Base-by-base conservation (phyloP, 169 alveolate genomes). In the Besnoitia besnoiti region DNA sequence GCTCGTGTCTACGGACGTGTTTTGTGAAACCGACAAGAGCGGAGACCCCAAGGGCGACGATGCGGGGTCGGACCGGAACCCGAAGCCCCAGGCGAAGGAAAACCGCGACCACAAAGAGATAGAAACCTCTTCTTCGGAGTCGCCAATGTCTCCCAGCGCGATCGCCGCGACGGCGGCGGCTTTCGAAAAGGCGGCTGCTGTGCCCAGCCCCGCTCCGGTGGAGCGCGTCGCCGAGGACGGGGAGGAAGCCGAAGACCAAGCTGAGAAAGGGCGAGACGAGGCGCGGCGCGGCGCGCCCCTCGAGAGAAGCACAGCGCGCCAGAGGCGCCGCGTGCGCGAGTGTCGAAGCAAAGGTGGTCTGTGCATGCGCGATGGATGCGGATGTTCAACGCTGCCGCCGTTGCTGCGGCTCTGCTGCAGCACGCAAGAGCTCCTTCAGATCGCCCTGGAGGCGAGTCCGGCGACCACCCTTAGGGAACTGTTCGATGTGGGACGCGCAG, bases 401-500 rank as follows among this genome's bases (percentile, higher is more conserved):
- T 37, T 77, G 33, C 55, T 77, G 33, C 49, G 87, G 7, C 87
- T 77, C 16, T 77, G 61, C 37, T 77, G 87, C 59, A 77, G 87
- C 87, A 77, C 87, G 33, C 87, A 77, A 42, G 87, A 77, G 33
- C 59, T 77, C 37, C 87, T 77, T 3, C 87, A 77, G 40, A 77
- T 77, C 35, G 87, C 87, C 5, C 87, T 77, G n/a, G 87, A 77
- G 59, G 87, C 87, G 44, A 77, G 87, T 39, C 87, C 87, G 8
- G 37, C 2, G n/a, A 55, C 10, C 21, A 77, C 87, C 10, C 87
- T 77, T 35, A 37, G 87, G 12, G 87, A 77, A 35, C 59, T 77
- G 61, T 77, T 77, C 59, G 87, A 77, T 42, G 61, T 77, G 40
- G 87, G 87, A 0, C 5, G 87, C 5, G 87, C 87, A 14, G 87